Evolutionary conservation across 2,329 filamentous ascomycete species (phyloP).

Genomic region (Pyricularia sp.): DNA sequence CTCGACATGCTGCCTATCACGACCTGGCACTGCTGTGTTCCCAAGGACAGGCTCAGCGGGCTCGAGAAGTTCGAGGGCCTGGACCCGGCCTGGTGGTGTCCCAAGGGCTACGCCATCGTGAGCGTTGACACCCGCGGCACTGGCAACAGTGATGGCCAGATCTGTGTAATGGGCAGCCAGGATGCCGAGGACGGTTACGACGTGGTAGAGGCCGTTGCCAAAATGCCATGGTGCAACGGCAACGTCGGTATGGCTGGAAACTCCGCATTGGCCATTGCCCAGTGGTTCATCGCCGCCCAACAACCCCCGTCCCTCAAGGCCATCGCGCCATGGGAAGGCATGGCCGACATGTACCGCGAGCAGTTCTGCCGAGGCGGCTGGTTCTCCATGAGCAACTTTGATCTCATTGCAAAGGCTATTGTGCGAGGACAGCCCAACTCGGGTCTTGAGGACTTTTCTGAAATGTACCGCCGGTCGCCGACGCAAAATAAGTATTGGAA

Average conservation of each 20-base stretch:
- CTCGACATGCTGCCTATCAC: constrained; percentile 27
- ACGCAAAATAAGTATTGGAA: constrained; percentile 25
- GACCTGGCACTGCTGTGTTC: constrained; percentile 27
- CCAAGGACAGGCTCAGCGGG: constrained; percentile 11
- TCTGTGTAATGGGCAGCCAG: constrained; percentile 14
- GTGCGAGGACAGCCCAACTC: constrained; percentile 18
- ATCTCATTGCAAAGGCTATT: constrained; percentile 28
- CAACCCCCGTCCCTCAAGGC: constrained; percentile 10
- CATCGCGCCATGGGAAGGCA: constrained; percentile 30
- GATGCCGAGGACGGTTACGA: constrained; percentile 18
- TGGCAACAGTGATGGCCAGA: constrained; percentile 17
- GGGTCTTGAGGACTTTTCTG: constrained; percentile 28
- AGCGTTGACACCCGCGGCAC: constrained; percentile 19
- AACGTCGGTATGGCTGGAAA: constrained; percentile 22
- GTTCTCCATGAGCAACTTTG: constrained; percentile 29
- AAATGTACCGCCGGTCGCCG: constrained; percentile 28
- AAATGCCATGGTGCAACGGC: constrained; percentile 21
- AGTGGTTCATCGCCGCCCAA: constrained; percentile 11
- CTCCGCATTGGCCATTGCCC: constrained; percentile 14
- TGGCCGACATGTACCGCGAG: constrained; percentile 35
- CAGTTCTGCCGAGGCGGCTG: constrained; percentile 32
- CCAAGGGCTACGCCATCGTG: constrained; percentile 18
- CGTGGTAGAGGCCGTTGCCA: constrained; percentile 17
- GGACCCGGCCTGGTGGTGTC: constrained; percentile 20
- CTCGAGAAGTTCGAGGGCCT: constrained; percentile 20